A percentile compares a stretch with the other conserved stretches of the same genome.
Evolutionary conservation across 148 eudicot genomes (phyloP).

Genomic region (Vaccinium corymbosum): DNA sequence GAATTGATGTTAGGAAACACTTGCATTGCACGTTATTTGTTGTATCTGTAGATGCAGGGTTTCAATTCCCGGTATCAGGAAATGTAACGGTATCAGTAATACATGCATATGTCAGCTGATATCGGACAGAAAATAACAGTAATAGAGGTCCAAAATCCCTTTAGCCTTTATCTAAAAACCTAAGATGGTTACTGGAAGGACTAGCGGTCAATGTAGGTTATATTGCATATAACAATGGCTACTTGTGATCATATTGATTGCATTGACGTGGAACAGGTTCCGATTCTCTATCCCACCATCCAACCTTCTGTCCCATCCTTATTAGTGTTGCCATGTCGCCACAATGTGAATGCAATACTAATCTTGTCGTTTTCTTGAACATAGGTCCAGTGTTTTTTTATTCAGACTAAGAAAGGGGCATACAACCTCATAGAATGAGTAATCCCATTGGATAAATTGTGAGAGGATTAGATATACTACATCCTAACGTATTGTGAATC

Average conservation of each 20-base stretch:
- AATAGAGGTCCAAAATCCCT: no score
- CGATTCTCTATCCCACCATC: neutral
- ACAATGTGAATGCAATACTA: neutral
- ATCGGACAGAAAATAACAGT: no score
- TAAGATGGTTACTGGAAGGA: neutral
- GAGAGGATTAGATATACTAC: neutral
- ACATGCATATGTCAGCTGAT: no score
- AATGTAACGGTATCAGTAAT: no score
- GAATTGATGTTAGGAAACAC: neutral
- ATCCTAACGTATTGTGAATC: neutral
- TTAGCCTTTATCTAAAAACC: no score
- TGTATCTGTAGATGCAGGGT: neutral
- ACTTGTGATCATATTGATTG: neutral
- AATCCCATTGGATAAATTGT: neutral
- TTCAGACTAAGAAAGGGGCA: neutral
- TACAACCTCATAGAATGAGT: neutral
- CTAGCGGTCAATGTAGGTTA: neutral
- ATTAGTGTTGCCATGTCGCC: neutral
- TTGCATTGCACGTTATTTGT: neutral
- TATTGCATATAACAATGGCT: neutral
- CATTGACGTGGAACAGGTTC: neutral
- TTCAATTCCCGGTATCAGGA: no score
- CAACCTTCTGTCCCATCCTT: neutral
- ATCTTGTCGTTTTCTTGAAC: neutral
- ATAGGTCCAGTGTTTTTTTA: neutral